Evolutionary conservation across 2,329 filamentous ascomycete species (phyloP), one percentile per base, ranked within the genome.

Genomic region (Ophiocordyceps australis): DNA sequence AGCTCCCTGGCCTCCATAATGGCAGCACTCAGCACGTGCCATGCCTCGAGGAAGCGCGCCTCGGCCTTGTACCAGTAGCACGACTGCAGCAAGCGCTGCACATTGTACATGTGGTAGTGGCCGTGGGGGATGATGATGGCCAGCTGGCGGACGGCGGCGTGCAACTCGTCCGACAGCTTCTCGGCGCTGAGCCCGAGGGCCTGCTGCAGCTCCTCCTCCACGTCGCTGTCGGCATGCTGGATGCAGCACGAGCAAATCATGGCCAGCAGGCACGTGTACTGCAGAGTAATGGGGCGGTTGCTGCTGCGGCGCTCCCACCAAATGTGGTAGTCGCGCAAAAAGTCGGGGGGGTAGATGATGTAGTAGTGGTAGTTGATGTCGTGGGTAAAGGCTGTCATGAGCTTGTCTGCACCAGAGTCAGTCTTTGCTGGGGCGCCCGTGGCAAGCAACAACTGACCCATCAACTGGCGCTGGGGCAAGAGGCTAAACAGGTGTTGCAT

Each of bases 21-120:
- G 4, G 45, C 42, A n/a, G 37, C 36, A n/a, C 40, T 38, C 8
- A 48, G 32, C 3, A 45, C 37, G 14, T 46, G 43, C 41, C 43
- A 47, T 9, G 38, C 38, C 26, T 47, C 43, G 9, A 39, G 30
- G 17, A 47, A 46, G 20, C 35, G 31, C 12, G 40, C 44, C 23
- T 48, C 45, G 5, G 40, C 38, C 27, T 47, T 48, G 35, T 41
- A 46, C 44, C 44, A 48, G 21, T 46, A 46, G 15, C 34, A 38
- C 2, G 38, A 44, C 22, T 46, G 43, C 21, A 47, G 28, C 7
- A 46, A 28, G 17, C 39, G 34, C 30, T 47, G 39, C 1, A 47
- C 38, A 22, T 41, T 44, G 27, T 39, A 29, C 9, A 39, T 30
- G 25, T 46, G 39, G 17, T 41, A 43, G 22, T 37, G 34, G 7